These are phyloP conservation scores for Sordariomycetes sp. DNA, from an alignment of 2,329 filamentous ascomycete genomes.

Conservation along the genomic window DNA sequence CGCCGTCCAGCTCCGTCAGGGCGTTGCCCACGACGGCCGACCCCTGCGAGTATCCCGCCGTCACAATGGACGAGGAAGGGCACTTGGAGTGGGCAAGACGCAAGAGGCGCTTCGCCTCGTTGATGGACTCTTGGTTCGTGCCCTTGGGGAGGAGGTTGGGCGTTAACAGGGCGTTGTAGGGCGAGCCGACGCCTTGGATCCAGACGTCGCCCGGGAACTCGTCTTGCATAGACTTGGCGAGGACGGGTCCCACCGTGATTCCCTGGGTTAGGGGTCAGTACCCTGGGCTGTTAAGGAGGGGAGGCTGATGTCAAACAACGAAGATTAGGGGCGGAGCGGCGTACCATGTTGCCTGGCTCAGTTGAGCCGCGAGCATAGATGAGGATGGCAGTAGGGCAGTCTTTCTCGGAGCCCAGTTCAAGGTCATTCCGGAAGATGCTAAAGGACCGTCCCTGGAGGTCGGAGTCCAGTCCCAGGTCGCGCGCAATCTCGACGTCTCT, in stretches of 20 bases:
- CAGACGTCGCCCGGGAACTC: conserved; percentile 21
- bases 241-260: conserved; percentile 14
- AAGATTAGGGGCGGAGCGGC: not conserved
- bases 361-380: conserved; percentile 28
- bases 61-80: conserved; percentile 29
- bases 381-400: conserved; percentile 26
- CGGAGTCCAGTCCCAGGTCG: not conserved
- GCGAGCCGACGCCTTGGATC: conserved; percentile 33
- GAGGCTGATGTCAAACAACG: not conserved
- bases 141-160: conserved; percentile 27
- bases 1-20: conserved; percentile 20
- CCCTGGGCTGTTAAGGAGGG: no score
- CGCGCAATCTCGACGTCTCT: no score
- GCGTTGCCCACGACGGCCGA: conserved; percentile 31
- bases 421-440: conserved; percentile 21
- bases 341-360: conserved; percentile 27
- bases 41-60: conserved; percentile 31
- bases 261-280: not conserved
- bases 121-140: conserved; percentile 25
- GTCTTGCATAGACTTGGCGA: conserved; percentile 17
- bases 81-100: conserved; percentile 29
- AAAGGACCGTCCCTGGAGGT: no score
- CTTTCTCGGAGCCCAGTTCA: conserved; percentile 12
- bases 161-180: conserved; percentile 24
- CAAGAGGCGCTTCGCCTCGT: conserved; percentile 29